These are phyloP conservation scores for Neonectria sp. DNA, from an alignment of 2,329 filamentous ascomycete genomes.

Conservation along the genomic window DNA sequence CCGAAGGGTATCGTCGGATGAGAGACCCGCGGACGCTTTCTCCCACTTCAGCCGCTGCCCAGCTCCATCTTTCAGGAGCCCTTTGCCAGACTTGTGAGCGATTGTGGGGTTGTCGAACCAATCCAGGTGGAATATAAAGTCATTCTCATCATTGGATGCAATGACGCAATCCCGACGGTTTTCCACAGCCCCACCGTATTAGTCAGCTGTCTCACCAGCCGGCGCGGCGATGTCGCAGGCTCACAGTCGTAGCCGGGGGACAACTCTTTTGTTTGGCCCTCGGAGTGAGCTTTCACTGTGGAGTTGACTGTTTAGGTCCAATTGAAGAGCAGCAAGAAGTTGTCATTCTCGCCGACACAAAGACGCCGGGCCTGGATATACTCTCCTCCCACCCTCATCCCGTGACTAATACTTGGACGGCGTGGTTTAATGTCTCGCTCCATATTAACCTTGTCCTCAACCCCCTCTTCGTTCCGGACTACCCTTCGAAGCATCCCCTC, in stretches of 20 bases:
- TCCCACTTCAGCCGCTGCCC: constrained; percentile 12
- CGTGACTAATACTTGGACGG: constrained; percentile 31
- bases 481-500: constrained; percentile 38
- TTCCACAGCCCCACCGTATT: constrained; percentile 34
- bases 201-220: constrained; percentile 41
- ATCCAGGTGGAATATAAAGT: constrained; percentile 33
- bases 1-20: constrained; percentile 12
- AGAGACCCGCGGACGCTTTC: neutral
- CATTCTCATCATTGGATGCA: constrained; percentile 43
- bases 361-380: constrained; percentile 12
- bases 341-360: constrained; percentile 14
- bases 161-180: constrained; percentile 41
- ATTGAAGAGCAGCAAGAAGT: constrained; percentile 25
- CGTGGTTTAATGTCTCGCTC: constrained; percentile 46
- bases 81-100: neutral
- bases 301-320: constrained; percentile 27
- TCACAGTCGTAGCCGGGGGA: constrained; percentile 18
- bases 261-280: constrained; percentile 19
- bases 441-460: constrained; percentile 46
- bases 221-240: constrained; percentile 47
- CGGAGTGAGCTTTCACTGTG: constrained; percentile 18
- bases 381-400: neutral
- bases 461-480: constrained; percentile 40
- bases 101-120: constrained; percentile 37
- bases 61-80: constrained; percentile 1